Base-by-base conservation (phyloP, 345 rosid genomes). In the Ailanthus altissimus region DNA sequence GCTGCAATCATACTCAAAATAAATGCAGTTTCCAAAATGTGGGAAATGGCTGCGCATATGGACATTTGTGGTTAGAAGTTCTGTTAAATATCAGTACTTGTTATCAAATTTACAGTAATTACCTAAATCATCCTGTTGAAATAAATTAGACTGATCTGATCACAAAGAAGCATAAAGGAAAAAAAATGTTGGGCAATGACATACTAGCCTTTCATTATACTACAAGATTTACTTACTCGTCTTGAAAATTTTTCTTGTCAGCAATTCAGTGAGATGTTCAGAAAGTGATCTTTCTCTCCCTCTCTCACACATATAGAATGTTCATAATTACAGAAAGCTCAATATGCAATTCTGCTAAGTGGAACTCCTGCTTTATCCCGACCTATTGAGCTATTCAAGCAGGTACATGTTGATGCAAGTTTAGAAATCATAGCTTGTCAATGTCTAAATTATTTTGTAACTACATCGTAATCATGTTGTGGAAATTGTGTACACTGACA, bases 301-400 rank as follows among this genome's bases (percentile, higher is more conserved):
- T 62, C 14, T 20, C 58, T 61, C 18, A 36, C 25, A 14, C 71
- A 50, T 26, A 75, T 57, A 40, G 32, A 51, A n/a, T 73, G 56
- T 49, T 79, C 70, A 54, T 45, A 50, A 76, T 82, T 85, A 81
- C 94, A 94, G 99, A 93, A 93, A 89, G 98, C 99, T 76, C 84
- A 85, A 73, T 91, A 90, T 83, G 96, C 97, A 66, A 80, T 93
- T 36, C 82, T 93, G 79, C 93, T 95, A 36, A 93, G 96, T 83
- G 99, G 99, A 78, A 95, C 98, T 69, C 99, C 99, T 84, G 99
- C 99, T 77, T 87, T 95, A 76, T 95, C 99, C 60, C 85, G 99
- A 81, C 99, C 98, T 32, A 93, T 95, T 82, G 99, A 95, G 86
- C 88, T 95, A 67, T 89, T 86, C 84, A 95, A 95, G 85, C 99